Percentiles rank a stretch among this genome's conserved stretches.
Evolutionary conservation across 192 early-diverging fungal species (phyloP).

Genomic region (Dimargaris xerosporica): DNA sequence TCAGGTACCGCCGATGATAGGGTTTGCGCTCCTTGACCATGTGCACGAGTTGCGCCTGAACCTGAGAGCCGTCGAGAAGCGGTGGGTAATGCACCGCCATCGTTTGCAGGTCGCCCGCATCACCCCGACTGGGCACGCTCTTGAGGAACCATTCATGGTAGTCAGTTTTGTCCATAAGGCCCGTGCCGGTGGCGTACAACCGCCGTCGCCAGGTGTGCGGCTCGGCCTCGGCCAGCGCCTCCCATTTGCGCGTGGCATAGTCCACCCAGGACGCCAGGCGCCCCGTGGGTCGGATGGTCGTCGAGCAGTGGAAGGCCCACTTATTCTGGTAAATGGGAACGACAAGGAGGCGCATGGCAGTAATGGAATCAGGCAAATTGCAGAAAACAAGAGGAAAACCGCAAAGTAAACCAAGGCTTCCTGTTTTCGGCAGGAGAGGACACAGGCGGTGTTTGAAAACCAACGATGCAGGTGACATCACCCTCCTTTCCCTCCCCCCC

Average conservation of each 20-base stretch:
- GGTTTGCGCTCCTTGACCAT: constrained; percentile 34
- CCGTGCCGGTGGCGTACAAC: constrained; percentile 38
- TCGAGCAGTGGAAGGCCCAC: constrained; percentile 38
- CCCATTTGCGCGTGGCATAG: constrained; percentile 40
- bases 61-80: constrained; percentile 23
- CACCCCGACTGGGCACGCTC: constrained; percentile 36
- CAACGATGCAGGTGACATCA: no score
- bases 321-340: constrained; percentile 32
- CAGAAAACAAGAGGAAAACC: no score
- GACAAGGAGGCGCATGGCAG: constrained; percentile 19
- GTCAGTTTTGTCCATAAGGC: constrained; percentile 54
- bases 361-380: no score
- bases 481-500: no score
- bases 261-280: constrained; percentile 26
- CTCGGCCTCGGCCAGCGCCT: constrained; percentile 21
- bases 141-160: constrained; percentile 65
- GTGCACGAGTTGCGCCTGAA: constrained; percentile 26
- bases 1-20: constrained; percentile 58
- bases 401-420: no score
- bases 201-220: constrained; percentile 36
- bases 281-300: constrained; percentile 23
- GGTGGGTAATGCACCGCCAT: constrained; percentile 29
- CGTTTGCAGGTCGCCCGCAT: constrained; percentile 13
- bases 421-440: no score
- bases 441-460: no score